These are phyloP conservation scores for Linderniella brevidens DNA, from an alignment of 257 asterid genomes.

Conservation along the genomic window DNA sequence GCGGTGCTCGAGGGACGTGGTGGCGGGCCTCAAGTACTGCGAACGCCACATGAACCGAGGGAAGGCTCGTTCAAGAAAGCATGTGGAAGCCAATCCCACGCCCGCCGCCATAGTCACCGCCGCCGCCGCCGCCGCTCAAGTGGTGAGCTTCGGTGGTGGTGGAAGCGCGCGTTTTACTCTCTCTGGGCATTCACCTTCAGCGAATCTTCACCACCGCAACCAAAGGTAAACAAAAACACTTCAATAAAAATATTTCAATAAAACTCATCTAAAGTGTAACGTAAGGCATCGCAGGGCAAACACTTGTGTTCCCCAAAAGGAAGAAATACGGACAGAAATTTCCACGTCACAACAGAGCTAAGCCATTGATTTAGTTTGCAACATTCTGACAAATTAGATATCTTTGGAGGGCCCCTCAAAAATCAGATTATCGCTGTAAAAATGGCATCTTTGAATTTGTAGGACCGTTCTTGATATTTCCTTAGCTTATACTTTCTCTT, in stretches of 20 bases:
- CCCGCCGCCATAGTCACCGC: conserved; percentile 8
- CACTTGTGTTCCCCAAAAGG: conserved; percentile 28
- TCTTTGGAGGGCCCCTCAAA: too few species aligned
- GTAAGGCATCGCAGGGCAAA: too few species aligned
- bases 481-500: too few species aligned
- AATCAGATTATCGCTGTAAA: too few species aligned
- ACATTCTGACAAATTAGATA: conserved; percentile 10
- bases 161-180: conserved; percentile 23
- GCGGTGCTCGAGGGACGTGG: conserved; percentile 64
- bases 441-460: too few species aligned
- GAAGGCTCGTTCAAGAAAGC: conserved; percentile 80
- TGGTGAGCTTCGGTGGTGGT: conserved; percentile 3
- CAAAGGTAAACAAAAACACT: conserved; percentile 21
- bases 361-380: conserved; percentile 9
- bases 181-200: conserved; percentile 34
- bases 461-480: too few species aligned
- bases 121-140: conserved; percentile 6
- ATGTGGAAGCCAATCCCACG: conserved; percentile 73
- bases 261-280: too few species aligned
- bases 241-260: background rate
- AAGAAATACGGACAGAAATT: conserved; percentile 18
- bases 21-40: conserved; percentile 52
- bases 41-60: conserved; percentile 73
- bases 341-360: too few species aligned
- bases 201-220: conserved; percentile 29